Base-by-base conservation (phyloP, 768 basidiomycete genomes). In the Amanita pseudoporphyria region DNA sequence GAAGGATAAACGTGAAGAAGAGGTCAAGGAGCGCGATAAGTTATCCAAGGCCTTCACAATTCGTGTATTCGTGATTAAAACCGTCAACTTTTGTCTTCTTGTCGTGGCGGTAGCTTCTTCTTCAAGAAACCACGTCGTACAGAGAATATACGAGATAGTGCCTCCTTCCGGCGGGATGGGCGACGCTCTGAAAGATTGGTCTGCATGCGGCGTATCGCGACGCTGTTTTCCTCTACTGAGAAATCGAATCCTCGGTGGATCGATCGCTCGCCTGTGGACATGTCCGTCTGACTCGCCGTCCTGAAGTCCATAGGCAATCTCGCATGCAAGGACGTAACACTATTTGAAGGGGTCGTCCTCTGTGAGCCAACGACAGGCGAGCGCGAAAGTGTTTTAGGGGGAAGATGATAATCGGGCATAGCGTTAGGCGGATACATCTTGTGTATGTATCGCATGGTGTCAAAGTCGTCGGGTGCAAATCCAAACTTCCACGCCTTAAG, bases 191-290 rank as follows among this genome's bases (percentile, higher is more conserved):
- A 88, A 24, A 91, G 62, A 57, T 86, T 82, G 38, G 74, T 84
- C 65, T 90, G 88, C 66, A 91, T 85, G 39, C 89, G 72, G 51
- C 76, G 76, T 65, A 91, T 83, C 51, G 85, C 86, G 30, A 90
- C 82, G 45, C 92, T 91, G 52, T 76, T 71, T 64, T 95, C 92
- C 65, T 95, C 92, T 9, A 79, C 80, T 32, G 82, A 76, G 60
- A 94, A 94, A 65, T 87, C 86, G 62, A 91, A 95, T n/a, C 91
- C 91, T 35, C 81, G 82, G 53, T 88, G 74, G n/a, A 79, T 67
- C 5, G 79, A 76, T n/a, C 76, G 71, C 48, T 84, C 50, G 30
- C 92, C 92, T 0, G 90, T 93, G 6, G 84, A 74, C 88, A 95
- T 87, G 59, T 91, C 92, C 35, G 82, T 83, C 45, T 79, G 74